A percentile compares a stretch with the other conserved stretches of the same genome.
Conservation (phyloP, 768 basidiomycete species). For the Hygrocybe coccinea region DNA sequence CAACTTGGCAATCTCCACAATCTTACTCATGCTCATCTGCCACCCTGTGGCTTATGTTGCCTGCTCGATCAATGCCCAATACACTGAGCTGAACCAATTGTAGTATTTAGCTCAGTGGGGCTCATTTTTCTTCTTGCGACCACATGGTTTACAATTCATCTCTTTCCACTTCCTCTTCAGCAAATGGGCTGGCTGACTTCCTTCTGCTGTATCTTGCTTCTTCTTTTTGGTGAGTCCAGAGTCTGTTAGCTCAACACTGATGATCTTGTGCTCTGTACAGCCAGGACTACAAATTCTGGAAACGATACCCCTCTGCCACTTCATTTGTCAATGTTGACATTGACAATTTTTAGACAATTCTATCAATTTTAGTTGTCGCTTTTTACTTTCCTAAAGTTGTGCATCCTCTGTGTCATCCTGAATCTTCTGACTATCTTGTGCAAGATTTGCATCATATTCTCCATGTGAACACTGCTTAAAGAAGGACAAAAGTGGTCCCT, state of each 20-base stretch:
- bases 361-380: not conserved
- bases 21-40: conserved; percentile 13
- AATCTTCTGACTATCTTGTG: not conserved
- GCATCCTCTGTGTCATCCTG: not conserved
- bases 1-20: conserved; percentile 14
- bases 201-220: conserved; percentile 7
- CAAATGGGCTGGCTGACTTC: conserved; percentile 8
- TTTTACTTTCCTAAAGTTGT: not conserved
- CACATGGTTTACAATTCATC: conserved; percentile 6
- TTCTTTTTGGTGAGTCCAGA: not conserved
- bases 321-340: not conserved
- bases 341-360: not conserved
- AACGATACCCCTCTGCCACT: not conserved
- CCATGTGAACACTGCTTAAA: not conserved
- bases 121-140: conserved; percentile 2
- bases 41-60: conserved; percentile 11
- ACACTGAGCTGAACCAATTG: conserved; percentile 11
- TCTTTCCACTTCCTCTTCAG: conserved; percentile 2
- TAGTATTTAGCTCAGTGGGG: not conserved
- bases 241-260: not conserved
- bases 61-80: conserved; percentile 7
- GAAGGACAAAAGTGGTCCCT: not conserved
- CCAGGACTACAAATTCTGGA: not conserved
- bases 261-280: not conserved
- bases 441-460: not conserved